These are phyloP conservation scores for Striga hermonthica DNA, from an alignment of 305 asterid species.

Conservation along the genomic window DNA sequence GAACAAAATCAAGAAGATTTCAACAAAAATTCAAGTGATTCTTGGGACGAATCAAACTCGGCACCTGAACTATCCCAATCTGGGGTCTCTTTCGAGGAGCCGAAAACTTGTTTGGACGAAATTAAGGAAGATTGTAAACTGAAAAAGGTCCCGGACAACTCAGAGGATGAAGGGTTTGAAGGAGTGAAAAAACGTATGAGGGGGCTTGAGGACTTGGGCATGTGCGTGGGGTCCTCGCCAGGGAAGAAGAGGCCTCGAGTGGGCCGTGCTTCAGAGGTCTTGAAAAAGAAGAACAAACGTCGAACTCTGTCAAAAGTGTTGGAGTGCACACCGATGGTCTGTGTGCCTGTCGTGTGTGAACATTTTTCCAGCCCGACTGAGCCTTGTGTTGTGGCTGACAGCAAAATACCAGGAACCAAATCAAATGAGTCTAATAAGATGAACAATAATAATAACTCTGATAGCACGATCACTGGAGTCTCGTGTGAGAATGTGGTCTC, in stretches of 20 bases:
- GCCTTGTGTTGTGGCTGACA: background rate
- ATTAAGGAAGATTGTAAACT: slow-evolving; percentile 41
- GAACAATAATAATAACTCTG: slow-evolving; percentile 39
- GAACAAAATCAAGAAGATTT: slow-evolving; percentile 36
- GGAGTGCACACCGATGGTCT: slow-evolving; percentile 57
- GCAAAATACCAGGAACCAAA: background rate
- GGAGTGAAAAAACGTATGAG: slow-evolving; percentile 70
- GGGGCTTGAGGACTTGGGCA: slow-evolving; percentile 68
- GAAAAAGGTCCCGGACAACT: slow-evolving; percentile 54
- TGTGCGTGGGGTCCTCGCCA: slow-evolving; percentile 44
- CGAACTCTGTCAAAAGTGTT: slow-evolving; percentile 62
- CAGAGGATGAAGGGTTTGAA: slow-evolving; percentile 73
- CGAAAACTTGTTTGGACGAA: slow-evolving; percentile 31
- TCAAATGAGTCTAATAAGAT: slow-evolving; percentile 45
- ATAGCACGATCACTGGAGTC: slow-evolving; percentile 47
- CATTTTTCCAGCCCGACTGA: slow-evolving; percentile 35
- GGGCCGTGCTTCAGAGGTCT: slow-evolving; percentile 49
- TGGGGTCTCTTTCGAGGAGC: slow-evolving; percentile 58
- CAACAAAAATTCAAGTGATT: slow-evolving; percentile 35
- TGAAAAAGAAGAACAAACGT: slow-evolving; percentile 59
- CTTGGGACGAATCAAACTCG: slow-evolving; percentile 45
- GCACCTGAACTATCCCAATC: slow-evolving; percentile 60
- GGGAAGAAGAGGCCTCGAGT: slow-evolving; percentile 63
- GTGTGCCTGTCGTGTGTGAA: slow-evolving; percentile 55
- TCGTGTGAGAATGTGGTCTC: slow-evolving; percentile 43